Base-by-base conservation (phyloP, 345 rosid genomes). In the Populus davidiana region DNA sequence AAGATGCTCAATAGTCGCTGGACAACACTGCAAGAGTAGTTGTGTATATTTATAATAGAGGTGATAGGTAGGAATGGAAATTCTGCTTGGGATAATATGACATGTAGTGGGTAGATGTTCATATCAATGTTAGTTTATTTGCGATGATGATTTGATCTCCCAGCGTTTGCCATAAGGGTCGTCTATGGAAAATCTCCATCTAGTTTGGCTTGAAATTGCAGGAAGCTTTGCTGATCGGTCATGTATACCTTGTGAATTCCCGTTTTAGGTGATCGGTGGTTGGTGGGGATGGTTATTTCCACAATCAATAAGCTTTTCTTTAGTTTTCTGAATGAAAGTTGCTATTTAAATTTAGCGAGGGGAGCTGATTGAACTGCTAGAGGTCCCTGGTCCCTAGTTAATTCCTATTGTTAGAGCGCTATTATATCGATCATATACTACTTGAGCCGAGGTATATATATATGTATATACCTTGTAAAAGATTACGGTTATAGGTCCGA, bases 31-130 rank as follows among this genome's bases (percentile, higher is more conserved):
- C 52, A 38, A 74, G 77, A 78, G 56, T 88, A 83, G 85, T 66
- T 83, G 83, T 89, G 86, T 81, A 89, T 87, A 89, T 81, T 85
- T 82, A 78, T 75, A 75, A 66, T 79, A 80, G 85, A 72, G 69
- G 80, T 72, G 81, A 75, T 78, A 81, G 78, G 82, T 80, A 80
- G 83, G 84, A 78, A 68, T 77, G 85, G 81, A 77, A 81, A 74
- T 75, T 81, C 83, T 81, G 88, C 80, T 77, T 82, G 77, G 74
- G 69, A 79, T 79, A 77, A 78, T 43, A 73, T 41, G 79, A 76
- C 63, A 81, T 83, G 78, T 83, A 83, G 89, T 52, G n/a, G 31
- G 62, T 83, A 87, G 86, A 81, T 88, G 88, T 85, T 85, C 81
- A 78, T 81, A 86, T 78, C 80, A 73, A 75, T 85, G 81, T 77